Base-by-base conservation (phyloP, 129 eudicot genomes). In the Flaveria linearis region DNA sequence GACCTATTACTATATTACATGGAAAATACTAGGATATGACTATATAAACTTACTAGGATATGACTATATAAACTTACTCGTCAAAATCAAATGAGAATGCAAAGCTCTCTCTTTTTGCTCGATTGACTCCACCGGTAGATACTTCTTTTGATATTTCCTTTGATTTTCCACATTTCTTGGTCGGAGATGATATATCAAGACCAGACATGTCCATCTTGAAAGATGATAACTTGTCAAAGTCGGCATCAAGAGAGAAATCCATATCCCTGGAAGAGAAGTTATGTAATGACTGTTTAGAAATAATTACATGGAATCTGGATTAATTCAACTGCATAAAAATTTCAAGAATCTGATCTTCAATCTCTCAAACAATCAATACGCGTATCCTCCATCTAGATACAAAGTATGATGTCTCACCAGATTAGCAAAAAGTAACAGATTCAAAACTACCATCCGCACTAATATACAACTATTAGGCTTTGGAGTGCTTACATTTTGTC, bases 221-320 rank as follows among this genome's bases (percentile, higher is more conserved):
- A 45, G 98, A 90, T 51, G 96, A 42, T 23, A 88, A 67, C 83
- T 90, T 93, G 23, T 71, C 91, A 76, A 90, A 90, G 20, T 82
- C 96, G 79, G 76, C 87, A 85, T 90, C 96, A 74, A 93, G 87
- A 77, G 78, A 75, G 80, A 93, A 93, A 79, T 93, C 96, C 91
- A 88, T 82, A 80, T 88, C 97, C 98, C 98, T 93, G 83, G 23
- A 69, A 74, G 18, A 66, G 53, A 51, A 7, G 15, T 82, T 30
- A 30, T 57, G 42, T 66, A 62, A 61, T 14, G 42, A 72, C 69
- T 39, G 28, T 61, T 7, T 30, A 36, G 55, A 67, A 46, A 80
- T 51, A 13, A 68, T 68, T 68, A 63, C 30, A 84, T 52, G 15
- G 64, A 70, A 56, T 28, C 57, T 67, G 22, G 55, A 77, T 36